Evolutionary conservation across 1,284 basidiomycete genomes (phyloP), one percentile per base, ranked within the genome.

Genomic region (Sanghuangporus baumii): DNA sequence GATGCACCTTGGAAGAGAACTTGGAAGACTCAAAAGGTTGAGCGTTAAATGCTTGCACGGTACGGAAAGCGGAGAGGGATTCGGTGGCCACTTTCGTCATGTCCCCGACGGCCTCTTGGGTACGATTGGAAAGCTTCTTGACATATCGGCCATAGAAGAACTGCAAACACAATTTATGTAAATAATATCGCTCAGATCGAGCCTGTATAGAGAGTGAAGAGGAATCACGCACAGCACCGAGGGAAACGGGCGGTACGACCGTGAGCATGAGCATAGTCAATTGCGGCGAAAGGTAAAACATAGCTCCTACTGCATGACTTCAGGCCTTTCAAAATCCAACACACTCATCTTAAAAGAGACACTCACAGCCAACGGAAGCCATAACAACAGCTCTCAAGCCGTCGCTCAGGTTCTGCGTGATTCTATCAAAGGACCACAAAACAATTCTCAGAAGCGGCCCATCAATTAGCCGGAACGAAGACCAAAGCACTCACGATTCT

Each of bases 81-180:
- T 99, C 97, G 66, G 94, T 88, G 2, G 96, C 94, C 6, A 87
- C 83, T 79, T 94, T 94, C 34, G 93, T 94, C 94, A 97, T 94
- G 61, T 95, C 91, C 54, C 94, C 95, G 50, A 98, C 83, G 1
- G 94, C 93, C 71, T 96, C 94, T 73, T 99, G 96, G 4, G 96
- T 97, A 69, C 88, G 80, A 71, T 93, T 94, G 14, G 94, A 95
- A 2, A 99, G 82, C 67, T 88, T 89, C 71, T 96, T 95, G 56
- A 99, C 77, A 74, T 98, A 99, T 12, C 94, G 86, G 62, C 96
- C 96, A 72, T 98, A 99, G 73, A 95, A 93, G 16, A 98, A 54
- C 38, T 41, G 36, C 6, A 46, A 51, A 51, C 6, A n/a, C 7
- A n/a, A 5, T 46, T n/a, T 14, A 11, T 3, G 6, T 41, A n/a